Evolutionary conservation across 148 eudicot species (phyloP).

Genomic region (Rhododendron griersonianum): DNA sequence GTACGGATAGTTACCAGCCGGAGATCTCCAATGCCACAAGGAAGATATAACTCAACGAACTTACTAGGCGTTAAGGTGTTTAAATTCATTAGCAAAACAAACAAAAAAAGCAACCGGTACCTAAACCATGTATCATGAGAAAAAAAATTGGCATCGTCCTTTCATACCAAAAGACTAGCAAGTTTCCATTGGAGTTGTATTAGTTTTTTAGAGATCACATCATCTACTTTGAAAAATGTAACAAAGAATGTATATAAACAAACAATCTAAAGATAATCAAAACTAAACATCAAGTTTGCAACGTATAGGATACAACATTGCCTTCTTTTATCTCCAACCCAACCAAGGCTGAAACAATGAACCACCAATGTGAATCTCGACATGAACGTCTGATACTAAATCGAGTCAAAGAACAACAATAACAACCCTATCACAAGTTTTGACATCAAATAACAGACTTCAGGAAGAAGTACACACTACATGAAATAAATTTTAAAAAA

Average conservation of each 20-base stretch:
- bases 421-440: conserved; percentile 1
- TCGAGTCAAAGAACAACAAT: conserved; percentile 37
- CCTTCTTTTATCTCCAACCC: conserved; percentile 21
- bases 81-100: neutral
- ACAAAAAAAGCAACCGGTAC: neutral
- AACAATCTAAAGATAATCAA: neutral
- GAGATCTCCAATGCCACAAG: conserved; percentile 31
- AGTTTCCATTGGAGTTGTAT: neutral
- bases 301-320: conserved; percentile 26
- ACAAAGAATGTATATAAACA: neutral
- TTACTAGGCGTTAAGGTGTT: conserved; percentile 45
- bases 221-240: neutral
- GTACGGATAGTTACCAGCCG: conserved; percentile 17
- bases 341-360: conserved; percentile 22
- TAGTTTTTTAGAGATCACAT: neutral
- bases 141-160: neutral
- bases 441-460: neutral
- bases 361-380: conserved; percentile 26
- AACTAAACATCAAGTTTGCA: conserved; percentile 12
- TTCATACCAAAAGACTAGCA: neutral
- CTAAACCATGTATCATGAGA: neutral
- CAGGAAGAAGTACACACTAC: neutral
- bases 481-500: neutral
- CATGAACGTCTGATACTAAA: conserved; percentile 23
- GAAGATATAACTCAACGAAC: conserved; percentile 23